Evolutionary conservation across 345 rosid species (phyloP).

Genomic region (Hibiscus mutabilis): DNA sequence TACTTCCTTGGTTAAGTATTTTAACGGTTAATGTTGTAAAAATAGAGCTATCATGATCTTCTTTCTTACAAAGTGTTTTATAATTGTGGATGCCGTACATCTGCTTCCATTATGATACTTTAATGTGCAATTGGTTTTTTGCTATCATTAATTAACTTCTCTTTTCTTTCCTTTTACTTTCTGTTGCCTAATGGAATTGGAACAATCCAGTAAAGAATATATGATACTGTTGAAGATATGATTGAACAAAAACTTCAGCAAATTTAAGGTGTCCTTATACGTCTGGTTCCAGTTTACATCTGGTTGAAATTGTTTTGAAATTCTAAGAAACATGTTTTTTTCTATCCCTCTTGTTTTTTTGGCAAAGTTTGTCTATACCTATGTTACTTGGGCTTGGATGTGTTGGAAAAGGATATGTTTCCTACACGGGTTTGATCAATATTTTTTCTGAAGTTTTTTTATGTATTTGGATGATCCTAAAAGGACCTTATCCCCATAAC

Average conservation of each 20-base stretch:
- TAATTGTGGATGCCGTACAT: neutral
- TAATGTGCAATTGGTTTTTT: neutral
- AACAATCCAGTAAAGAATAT: neutral
- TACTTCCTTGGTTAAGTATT: neutral
- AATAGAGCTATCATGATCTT: neutral
- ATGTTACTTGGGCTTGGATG: neutral
- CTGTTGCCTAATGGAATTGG: neutral
- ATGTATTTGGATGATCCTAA: neutral
- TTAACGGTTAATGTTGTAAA: neutral
- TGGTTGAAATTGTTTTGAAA: neutral
- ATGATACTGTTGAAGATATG: neutral
- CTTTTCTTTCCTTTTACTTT: neutral
- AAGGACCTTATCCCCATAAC: neutral
- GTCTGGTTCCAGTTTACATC: neutral
- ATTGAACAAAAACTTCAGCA: neutral
- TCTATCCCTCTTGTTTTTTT: neutral
- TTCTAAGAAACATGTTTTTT: neutral
- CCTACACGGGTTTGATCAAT: neutral
- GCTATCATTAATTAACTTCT: neutral
- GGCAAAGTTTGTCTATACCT: neutral
- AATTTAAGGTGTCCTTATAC: neutral
- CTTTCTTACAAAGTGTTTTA: neutral
- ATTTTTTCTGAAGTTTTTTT: neutral
- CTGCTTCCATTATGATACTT: neutral
- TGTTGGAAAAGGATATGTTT: neutral